Percentiles rank a stretch among this genome's conserved stretches.
phyloP scores from a whole-genome alignment of 768 basidiomycete species.

The Hypsizygus marmoreus region DNA sequence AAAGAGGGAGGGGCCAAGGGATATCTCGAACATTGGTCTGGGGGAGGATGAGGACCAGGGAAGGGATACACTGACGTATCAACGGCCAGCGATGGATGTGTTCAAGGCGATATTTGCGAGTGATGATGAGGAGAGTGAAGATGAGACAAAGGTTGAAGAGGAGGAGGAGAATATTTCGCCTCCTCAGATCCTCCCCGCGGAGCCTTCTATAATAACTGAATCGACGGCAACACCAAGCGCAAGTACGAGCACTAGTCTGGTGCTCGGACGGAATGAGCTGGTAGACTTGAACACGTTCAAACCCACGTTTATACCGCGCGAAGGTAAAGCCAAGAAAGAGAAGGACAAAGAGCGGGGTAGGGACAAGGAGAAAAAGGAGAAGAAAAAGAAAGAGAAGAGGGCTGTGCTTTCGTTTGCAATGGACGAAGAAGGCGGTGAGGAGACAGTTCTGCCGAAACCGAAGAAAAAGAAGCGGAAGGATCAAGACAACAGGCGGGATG shows the following conservation, averaged over 20 bases:
- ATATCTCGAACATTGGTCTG: conserved; percentile 81
- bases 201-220: conserved; percentile 15
- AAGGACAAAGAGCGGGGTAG: conserved; percentile 48
- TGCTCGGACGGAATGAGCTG: conserved; percentile 17
- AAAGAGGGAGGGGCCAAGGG: conserved; percentile 39
- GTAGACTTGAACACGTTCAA: conserved; percentile 77
- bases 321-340: conserved; percentile 45
- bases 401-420: conserved; percentile 71
- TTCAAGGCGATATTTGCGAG: conserved; percentile 99
- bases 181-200: conserved; percentile 9
- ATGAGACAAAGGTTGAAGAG: conserved; percentile 49
- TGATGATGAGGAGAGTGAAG: conserved; percentile 85
- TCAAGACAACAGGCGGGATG: conserved; percentile 23
- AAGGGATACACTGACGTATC: conserved; percentile 82
- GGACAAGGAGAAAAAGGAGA: conserved; percentile 45
- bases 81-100: conserved; percentile 85
- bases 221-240: conserved; percentile 13
- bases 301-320: conserved; percentile 82
- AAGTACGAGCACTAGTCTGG: conserved; percentile 12
- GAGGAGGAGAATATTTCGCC: conserved; percentile 24
- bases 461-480: conserved; percentile 49
- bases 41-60: conserved; percentile 94
- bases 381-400: conserved; percentile 39
- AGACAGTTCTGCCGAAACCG: conserved; percentile 33
- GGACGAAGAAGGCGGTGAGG: conserved; percentile 60